Conservation (phyloP, 2,329 filamentous ascomycete genomes). For the Tolypocladium inflatum region DNA sequence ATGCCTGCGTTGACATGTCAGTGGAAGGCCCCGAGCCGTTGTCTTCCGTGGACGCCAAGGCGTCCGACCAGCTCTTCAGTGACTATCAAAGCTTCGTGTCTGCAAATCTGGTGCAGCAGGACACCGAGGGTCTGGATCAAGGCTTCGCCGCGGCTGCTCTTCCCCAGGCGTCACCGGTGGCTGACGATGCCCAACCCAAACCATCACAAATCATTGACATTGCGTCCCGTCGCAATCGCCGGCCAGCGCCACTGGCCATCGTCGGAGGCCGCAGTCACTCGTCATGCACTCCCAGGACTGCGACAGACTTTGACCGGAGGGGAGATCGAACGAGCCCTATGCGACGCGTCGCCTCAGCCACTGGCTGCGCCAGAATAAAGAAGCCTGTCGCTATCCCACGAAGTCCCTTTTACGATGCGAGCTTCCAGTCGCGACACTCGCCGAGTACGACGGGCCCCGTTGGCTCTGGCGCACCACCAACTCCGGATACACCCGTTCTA, state of each 20-base stretch:
- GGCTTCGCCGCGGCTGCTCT: neutral
- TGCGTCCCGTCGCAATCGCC: constrained; percentile 39
- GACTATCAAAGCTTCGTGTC: constrained; percentile 3
- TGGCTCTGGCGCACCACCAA: constrained; percentile 35
- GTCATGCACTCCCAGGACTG: constrained; percentile 33
- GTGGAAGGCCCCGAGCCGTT: constrained; percentile 4
- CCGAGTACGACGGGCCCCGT: constrained; percentile 28
- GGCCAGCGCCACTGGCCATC: constrained; percentile 35
- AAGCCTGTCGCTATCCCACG: constrained; percentile 21
- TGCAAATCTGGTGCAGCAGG: neutral
- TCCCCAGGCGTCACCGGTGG: constrained; percentile 3
- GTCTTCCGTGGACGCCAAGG: constrained; percentile 4
- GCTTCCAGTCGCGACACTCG: constrained; percentile 34
- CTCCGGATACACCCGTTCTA: constrained; percentile 37
- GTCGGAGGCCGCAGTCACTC: constrained; percentile 34
- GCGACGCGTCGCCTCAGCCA: constrained; percentile 44
- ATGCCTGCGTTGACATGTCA: constrained; percentile 4
- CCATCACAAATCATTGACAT: constrained; percentile 44
- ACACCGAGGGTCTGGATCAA: neutral
- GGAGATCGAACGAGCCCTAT: constrained; percentile 37
- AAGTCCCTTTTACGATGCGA: constrained; percentile 33
- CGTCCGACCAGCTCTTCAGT: constrained; percentile 5
- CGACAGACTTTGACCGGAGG: constrained; percentile 35
- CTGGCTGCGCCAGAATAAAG: constrained; percentile 26
- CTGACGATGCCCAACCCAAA: constrained; percentile 24